phyloP scores from a whole-genome alignment of 495 filamentous ascomycete genomes.

The Hyaloscypha finlandica region DNA sequence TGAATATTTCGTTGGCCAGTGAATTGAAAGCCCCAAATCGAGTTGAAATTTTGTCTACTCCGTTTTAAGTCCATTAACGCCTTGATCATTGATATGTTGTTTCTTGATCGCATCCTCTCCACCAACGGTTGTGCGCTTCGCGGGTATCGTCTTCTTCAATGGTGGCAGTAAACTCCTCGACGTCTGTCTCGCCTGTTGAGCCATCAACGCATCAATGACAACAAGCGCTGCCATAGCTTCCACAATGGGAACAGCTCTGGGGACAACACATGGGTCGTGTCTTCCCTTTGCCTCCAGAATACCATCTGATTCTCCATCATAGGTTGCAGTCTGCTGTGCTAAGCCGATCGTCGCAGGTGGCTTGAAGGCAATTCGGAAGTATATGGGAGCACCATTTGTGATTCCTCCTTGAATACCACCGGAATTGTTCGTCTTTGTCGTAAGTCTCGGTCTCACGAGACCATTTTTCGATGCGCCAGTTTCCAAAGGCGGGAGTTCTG shows the following conservation, averaged over 20 bases:
- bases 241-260: slow-evolving; percentile 91
- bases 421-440: slow-evolving; percentile 93
- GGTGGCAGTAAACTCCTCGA: slow-evolving; percentile 55
- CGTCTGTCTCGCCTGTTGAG: slow-evolving; percentile 73
- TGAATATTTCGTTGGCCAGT: too few relatives aligned
- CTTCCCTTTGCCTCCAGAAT: slow-evolving; percentile 89
- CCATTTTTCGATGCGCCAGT: slow-evolving; percentile 43
- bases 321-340: slow-evolving; percentile 82
- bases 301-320: slow-evolving; percentile 69
- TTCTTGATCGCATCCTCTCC: slow-evolving; percentile 20
- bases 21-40: neutral
- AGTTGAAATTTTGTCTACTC: neutral
- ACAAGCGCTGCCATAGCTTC: slow-evolving; percentile 94
- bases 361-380: slow-evolving; percentile 96
- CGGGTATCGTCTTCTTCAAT: slow-evolving; percentile 38
- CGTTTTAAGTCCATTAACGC: slow-evolving; percentile 7
- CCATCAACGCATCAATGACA: slow-evolving; percentile 87
- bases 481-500: slow-evolving; percentile 34
- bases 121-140: slow-evolving; percentile 11
- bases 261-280: slow-evolving; percentile 95
- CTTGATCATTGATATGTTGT: slow-evolving; percentile 10
- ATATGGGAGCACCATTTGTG: slow-evolving; percentile 90
- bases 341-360: slow-evolving; percentile 93
- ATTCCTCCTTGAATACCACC: slow-evolving; percentile 98
- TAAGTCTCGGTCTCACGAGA: slow-evolving; percentile 56